Base-by-base conservation (phyloP, 805 yeast species). In the Wickerhamomyces ciferrii region DNA sequence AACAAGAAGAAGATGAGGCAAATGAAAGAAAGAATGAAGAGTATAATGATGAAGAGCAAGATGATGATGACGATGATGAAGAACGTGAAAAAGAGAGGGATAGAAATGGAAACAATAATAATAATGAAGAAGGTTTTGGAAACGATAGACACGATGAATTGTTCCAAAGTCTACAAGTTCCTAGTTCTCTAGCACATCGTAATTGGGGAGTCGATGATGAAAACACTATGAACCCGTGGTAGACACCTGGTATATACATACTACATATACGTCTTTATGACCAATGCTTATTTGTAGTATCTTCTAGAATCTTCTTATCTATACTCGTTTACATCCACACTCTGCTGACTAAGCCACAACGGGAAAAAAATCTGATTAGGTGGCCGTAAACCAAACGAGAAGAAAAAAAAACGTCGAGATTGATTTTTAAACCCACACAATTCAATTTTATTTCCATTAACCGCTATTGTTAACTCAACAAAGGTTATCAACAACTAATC, bases 151-250 rank as follows among this genome's bases (percentile, higher is more conserved):
- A 76, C 13, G 78, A 74, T 48, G 80, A 75, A 43, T 52, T 73
- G 41, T 79, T 76, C 60, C 74, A 70, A 48, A 71, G 69, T 47
- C 63, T 79, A 41, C 71, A 68, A 50, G 59, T 70, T 49, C 86
- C 84, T 2, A 63, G 71, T 43, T 65, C 75, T 4, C 62, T 73
- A 48, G 79, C 72, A 2, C 83, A 76, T 53, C 76, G 74, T 54
- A 61, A 70, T 23, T 76, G 81, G 80, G 71, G 81, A 58, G 76
- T 72, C 5, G 65, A 60, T 17, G 74, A 71, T 19, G 81, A 75
- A n/a, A 71, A 76, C 17, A 83, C 78, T 43, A 66, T 67, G 4
- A 85, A 85, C 56, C 94, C 91, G 5, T 85, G 94, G 94, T 27
- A 27, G 14, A 27, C 13, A 8, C 11, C n/a, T n/a, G n/a, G n/a